Evolutionary conservation across 2,329 filamentous ascomycete species (phyloP), one percentile per base, ranked within the genome.

Genomic region (Colletotrichum sublineola): DNA sequence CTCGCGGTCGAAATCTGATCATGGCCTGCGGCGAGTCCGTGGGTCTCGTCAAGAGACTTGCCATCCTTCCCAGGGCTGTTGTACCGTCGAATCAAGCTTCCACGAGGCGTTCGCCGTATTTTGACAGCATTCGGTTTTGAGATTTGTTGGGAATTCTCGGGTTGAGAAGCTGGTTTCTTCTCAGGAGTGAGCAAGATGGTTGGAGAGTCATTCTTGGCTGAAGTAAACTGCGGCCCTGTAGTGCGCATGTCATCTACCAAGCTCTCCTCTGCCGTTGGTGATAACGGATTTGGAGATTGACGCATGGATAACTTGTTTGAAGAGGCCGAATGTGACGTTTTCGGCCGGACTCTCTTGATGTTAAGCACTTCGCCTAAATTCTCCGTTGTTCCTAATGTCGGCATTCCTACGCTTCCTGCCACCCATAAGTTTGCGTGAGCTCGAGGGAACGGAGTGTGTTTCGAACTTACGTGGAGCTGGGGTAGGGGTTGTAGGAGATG

Each of bases 401-500:
- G 62, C 38, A 60, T 61, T 14, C 67, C 64, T 38, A 71, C 74
- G 53, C 44, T 66, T 36, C 68, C 77, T 58, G 14, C 24, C n/a
- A 6, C 7, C 40, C 6, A 48, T 67, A 29, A 71, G 67, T 31
- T 11, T 78, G 24, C 31, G 46, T 73, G 66, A 58, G 31, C 18
- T 6, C 24, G 50, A 33, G 40, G 66, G 36, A 57, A 38, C 20
- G 50, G 50, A 24, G n/a, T 63, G 42, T 3, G 15, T 20, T 36
- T 50, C 48, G 3, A 24, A 73, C 78, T 68, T 77, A 82, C 80
- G 75, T 20, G 74, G 61, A 7, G 68, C 68, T 40, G 74, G 73
- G 0, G 81, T 81, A 42, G 82, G 80, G 40, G 80, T 83, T 48
- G 78, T 80, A 1, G 81, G 80, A n/a, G 81, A 80, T 9, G 83